Conservation (phyloP, 768 basidiomycete species). For the Naganishia friedmannii region DNA sequence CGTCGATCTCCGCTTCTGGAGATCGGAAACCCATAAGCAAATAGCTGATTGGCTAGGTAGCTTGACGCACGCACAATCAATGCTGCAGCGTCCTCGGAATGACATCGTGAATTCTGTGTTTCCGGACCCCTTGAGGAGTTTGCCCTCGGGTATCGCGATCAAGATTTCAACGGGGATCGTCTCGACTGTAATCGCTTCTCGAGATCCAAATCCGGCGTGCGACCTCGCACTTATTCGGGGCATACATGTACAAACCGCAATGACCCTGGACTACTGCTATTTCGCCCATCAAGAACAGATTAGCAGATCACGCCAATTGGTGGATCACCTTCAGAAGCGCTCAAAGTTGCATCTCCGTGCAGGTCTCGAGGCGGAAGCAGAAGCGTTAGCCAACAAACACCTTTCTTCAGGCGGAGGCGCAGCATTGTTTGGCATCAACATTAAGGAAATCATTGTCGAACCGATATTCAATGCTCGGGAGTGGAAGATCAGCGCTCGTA, state of each 20-base stretch:
- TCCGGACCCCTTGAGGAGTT: constrained; percentile 46
- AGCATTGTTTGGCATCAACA: constrained; percentile 30
- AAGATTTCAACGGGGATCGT: constrained; percentile 64
- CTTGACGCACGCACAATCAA: not conserved
- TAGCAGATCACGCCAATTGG: constrained; percentile 34
- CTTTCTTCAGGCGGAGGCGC: constrained; percentile 35
- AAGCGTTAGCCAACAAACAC: constrained; percentile 37
- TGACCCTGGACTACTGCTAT: constrained; percentile 42
- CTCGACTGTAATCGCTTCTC: constrained; percentile 69
- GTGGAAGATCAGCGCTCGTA: not conserved
- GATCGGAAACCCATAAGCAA: constrained; percentile 7
- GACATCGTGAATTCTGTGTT: not conserved
- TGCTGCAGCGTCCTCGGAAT: constrained; percentile 19
- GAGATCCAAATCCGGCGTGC: constrained; percentile 73
- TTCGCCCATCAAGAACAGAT: constrained; percentile 40
- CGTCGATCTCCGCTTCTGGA: constrained; percentile 15
- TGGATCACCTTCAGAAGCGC: constrained; percentile 36
- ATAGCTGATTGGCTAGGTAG: not conserved
- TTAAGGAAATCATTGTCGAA: constrained; percentile 37
- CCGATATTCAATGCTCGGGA: constrained; percentile 46
- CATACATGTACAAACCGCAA: constrained; percentile 38
- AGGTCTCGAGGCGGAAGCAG: constrained; percentile 45
- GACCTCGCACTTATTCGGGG: constrained; percentile 56
- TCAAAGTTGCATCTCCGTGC: constrained; percentile 46
- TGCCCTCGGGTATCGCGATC: constrained; percentile 61